Conservation (phyloP, 495 filamentous ascomycete species). For the Penicillium simplicissimum region DNA sequence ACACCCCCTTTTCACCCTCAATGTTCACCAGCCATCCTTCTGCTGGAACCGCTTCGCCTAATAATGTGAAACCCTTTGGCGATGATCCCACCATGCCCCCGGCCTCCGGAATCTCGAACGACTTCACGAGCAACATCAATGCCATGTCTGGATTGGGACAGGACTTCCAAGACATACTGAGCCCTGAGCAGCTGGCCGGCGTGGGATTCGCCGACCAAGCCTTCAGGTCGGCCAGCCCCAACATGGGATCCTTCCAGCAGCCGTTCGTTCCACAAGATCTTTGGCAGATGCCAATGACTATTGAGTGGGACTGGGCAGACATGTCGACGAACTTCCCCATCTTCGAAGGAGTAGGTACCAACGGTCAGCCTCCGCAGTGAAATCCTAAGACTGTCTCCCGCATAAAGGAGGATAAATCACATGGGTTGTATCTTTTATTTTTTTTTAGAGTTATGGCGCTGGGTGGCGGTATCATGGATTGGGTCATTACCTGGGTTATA, state of each 20-base stretch:
- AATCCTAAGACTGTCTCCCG: constrained; percentile 22
- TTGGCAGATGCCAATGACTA: constrained; percentile 93
- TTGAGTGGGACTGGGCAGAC: constrained; percentile 99
- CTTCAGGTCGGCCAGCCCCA: constrained; percentile 40
- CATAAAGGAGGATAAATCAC: constrained; percentile 4
- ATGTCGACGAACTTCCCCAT: constrained; percentile 58
- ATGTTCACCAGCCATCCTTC: constrained; percentile 34
- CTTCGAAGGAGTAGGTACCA: constrained; percentile 33
- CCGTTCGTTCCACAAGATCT: constrained; percentile 96
- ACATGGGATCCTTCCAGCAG: constrained; percentile 70
- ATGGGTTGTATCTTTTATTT: constrained; percentile 3
- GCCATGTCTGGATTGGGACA: constrained; percentile 39
- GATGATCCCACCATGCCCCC: constrained; percentile 39
- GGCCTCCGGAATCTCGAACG: constrained; percentile 21
- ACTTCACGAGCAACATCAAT: constrained; percentile 33
- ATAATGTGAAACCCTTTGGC: constrained; percentile 33
- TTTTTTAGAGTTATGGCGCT: constrained; percentile 9
- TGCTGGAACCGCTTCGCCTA: constrained; percentile 25
- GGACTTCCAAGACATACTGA: constrained; percentile 43
- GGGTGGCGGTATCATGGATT: not conserved
- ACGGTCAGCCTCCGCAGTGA: constrained; percentile 28
- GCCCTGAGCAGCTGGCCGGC: constrained; percentile 41
- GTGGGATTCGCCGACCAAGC: constrained; percentile 47
- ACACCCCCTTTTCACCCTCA: constrained; percentile 36
- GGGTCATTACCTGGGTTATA: not conserved